phyloP scores from a whole-genome alignment of 2,329 filamentous ascomycete species.

The Epichloe baconii region DNA sequence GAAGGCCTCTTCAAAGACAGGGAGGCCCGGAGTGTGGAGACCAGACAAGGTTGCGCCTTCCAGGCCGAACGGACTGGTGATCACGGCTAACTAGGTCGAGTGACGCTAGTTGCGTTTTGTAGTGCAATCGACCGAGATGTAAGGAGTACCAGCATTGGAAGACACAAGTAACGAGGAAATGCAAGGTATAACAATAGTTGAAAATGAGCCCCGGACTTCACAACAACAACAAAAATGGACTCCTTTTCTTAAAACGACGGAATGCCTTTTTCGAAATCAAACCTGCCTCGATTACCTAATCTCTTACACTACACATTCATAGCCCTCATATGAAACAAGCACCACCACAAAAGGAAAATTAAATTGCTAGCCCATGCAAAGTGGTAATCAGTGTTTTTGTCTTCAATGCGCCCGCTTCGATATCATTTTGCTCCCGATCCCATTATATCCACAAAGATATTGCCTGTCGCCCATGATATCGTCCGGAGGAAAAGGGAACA shows the following conservation, averaged over 20 bases:
- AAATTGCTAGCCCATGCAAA: conserved; percentile 5
- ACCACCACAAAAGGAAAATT: neutral
- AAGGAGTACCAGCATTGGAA: too few relatives aligned
- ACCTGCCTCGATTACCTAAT: neutral
- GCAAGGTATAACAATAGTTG: too few relatives aligned
- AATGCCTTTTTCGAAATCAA: neutral
- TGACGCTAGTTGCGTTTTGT: too few relatives aligned
- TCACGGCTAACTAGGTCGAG: too few relatives aligned
- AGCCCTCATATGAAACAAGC: neutral
- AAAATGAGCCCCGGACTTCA: too few relatives aligned
- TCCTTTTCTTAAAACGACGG: neutral
- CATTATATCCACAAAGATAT: neutral
- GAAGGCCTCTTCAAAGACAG: too few relatives aligned
- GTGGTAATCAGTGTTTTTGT: neutral
- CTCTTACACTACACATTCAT: neutral
- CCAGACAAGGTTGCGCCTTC: too few relatives aligned
- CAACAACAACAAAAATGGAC: too few relatives aligned
- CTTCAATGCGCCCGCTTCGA: neutral
- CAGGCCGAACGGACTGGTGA: too few relatives aligned
- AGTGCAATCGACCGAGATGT: too few relatives aligned
- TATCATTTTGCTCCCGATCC: neutral
- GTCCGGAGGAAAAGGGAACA: neutral
- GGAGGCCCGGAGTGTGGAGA: too few relatives aligned
- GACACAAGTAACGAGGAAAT: too few relatives aligned
- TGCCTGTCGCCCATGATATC: neutral